These are phyloP conservation scores for Solanum chacoense DNA, from an alignment of 305 asterid species.

Conservation along the genomic window DNA sequence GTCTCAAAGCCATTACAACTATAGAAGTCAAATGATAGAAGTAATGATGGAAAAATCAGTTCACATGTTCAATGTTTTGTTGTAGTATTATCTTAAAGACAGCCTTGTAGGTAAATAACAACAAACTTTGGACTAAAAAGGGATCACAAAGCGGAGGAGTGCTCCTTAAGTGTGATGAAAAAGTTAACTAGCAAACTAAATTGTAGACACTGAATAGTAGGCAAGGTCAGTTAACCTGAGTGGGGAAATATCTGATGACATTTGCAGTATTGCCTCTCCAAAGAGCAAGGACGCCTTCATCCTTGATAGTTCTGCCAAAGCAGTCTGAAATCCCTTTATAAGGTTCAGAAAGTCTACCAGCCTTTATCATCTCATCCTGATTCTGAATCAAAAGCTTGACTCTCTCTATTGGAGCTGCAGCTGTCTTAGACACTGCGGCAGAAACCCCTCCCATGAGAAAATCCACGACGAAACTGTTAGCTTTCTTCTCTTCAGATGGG, in stretches of 20 bases:
- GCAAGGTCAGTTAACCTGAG: conserved; percentile 27
- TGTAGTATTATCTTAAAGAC: neutral
- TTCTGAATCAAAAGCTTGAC: conserved; percentile 56
- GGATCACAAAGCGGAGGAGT: neutral
- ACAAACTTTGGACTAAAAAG: neutral
- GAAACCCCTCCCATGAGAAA: conserved; percentile 68
- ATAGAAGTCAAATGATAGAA: neutral
- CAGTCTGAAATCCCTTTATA: conserved; percentile 51
- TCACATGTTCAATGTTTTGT: neutral
- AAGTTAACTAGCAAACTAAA: neutral
- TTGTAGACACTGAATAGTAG: neutral
- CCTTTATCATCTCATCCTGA: conserved; percentile 54
- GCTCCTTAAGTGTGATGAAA: neutral
- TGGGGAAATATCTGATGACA: conserved; percentile 52
- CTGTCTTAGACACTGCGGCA: conserved; percentile 52
- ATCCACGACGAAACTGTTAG: conserved; percentile 36
- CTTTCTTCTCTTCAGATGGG: conserved; percentile 34
- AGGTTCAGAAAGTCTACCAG: conserved; percentile 53
- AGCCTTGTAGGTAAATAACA: neutral
- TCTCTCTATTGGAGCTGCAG: conserved; percentile 61
- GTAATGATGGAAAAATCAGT: neutral
- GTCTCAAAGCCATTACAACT: neutral
- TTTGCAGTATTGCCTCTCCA: conserved; percentile 60
- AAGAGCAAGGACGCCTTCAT: conserved; percentile 45
- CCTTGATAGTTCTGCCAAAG: conserved; percentile 50